Base-by-base conservation (phyloP, 495 filamentous ascomycete species). In the Tetracladium setigerum region DNA sequence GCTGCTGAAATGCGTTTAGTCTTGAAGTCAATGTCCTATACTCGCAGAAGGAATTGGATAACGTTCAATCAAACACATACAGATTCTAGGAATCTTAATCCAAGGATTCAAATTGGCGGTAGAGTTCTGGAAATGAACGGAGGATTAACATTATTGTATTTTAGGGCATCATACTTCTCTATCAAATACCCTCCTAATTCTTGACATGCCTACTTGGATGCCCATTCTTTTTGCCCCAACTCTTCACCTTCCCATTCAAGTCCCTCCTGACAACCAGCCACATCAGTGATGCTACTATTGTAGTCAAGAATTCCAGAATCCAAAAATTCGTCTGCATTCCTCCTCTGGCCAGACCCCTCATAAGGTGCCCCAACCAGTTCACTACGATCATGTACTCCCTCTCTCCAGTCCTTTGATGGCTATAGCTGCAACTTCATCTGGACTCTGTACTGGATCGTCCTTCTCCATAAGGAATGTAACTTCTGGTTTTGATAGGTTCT, bases 401-500 rank as follows among this genome's bases (percentile, higher is more conserved):
- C 27, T 74, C 66, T 98, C 91, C 47, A 98, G 66, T 4, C 79
- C 84, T 27, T 59, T 62, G 16, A 98, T 76, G n/a, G 84, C 72
- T 13, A 70, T 71, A 8, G 57, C 61, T 4, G 92, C 92, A 7
- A 90, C 89, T 48, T 82, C 77, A 5, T 88, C 81, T 30, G 87
- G 81, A 1, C 78, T 84, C 66, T 92, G 87, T 9, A 76, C 76
- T 51, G 80, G 81, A 64, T 98, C 92, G 22, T 69, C 71, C 55
- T 88, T 81, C 67, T 98, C 92, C 48, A 98, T 62, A 43, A 84
- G 76, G 55, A 81, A 73, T 13, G 92, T 95, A 38, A 96, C 68
- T 4, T 68, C 79, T 9, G 89, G 92, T 66, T 96, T 98, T 8
- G 75, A 77, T 62, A 64, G 54, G 58, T 95, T 84, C 66, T 98